Evolutionary conservation across 2,329 filamentous ascomycete species (phyloP).

Genomic region (Apiospora marii): DNA sequence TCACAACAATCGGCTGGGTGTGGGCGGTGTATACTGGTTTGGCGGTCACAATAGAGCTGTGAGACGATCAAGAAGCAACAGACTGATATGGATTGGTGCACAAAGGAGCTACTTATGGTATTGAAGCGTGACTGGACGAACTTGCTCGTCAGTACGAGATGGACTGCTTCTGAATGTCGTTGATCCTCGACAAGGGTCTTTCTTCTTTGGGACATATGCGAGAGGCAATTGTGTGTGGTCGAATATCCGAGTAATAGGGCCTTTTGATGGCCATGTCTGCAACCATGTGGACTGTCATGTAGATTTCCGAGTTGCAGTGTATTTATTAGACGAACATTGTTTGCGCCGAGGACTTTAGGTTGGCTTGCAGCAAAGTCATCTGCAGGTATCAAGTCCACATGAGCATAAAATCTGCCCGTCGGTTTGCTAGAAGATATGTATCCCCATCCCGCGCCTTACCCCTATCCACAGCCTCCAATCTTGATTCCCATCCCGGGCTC

Average conservation of each 20-base stretch:
- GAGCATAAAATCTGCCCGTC: constrained; percentile 3
- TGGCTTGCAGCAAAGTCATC: constrained; percentile 3
- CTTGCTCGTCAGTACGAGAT: not conserved
- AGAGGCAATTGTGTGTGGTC: not conserved
- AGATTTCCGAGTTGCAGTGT: not conserved
- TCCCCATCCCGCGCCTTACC: not conserved
- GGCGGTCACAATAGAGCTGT: not conserved
- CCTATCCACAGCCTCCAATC: not conserved
- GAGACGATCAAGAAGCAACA: not conserved
- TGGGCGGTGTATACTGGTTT: not conserved
- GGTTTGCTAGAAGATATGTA: not conserved
- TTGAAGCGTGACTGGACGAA: not conserved
- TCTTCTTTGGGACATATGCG: not conserved
- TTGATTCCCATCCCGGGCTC: not conserved
- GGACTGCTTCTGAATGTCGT: not conserved
- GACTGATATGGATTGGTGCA: not conserved
- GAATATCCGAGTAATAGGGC: not conserved
- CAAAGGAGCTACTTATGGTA: constrained; percentile 3
- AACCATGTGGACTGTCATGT: constrained; percentile 13
- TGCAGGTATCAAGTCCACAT: constrained; percentile 21
- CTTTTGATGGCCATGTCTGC: not conserved
- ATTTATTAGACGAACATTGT: not conserved
- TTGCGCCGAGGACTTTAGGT: not conserved
- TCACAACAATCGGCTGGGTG: not conserved
- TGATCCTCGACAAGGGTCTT: not conserved